These are phyloP conservation scores for Aethionema arabicum DNA, from an alignment of 345 rosid genomes.

Conservation along the genomic window DNA sequence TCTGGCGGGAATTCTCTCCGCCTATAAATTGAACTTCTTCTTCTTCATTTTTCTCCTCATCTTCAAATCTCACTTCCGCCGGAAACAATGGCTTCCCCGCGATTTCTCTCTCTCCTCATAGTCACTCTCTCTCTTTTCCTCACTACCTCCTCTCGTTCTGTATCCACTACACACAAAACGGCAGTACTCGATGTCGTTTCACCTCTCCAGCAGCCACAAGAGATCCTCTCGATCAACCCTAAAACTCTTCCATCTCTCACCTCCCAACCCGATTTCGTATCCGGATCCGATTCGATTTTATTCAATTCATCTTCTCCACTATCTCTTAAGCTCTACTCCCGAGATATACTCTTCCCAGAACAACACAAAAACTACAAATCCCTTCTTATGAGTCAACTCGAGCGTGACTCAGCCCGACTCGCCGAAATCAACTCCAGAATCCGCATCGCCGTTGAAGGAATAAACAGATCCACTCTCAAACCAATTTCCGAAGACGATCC, in stretches of 20 bases:
- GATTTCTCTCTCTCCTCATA: constrained; percentile 20
- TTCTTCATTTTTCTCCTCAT: not conserved
- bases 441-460: constrained; percentile 45
- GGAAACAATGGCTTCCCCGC: constrained; percentile 25
- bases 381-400: constrained; percentile 58
- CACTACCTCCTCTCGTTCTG: constrained; percentile 41
- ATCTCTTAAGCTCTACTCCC: constrained; percentile 57
- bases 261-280: constrained; percentile 13
- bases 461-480: constrained; percentile 52
- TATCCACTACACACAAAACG: constrained; percentile 33
- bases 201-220: constrained; percentile 50
- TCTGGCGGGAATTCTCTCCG: constrained; percentile 34
- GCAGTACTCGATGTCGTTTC: constrained; percentile 48
- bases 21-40: constrained; percentile 28
- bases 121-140: constrained; percentile 22
- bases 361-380: constrained; percentile 56
- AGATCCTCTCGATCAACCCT: constrained; percentile 48
- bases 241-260: constrained; percentile 28
- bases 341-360: constrained; percentile 49
- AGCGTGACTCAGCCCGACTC: constrained; percentile 77
- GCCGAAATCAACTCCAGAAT: constrained; percentile 44
- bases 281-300: constrained; percentile 28
- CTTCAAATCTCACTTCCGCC: constrained; percentile 29
- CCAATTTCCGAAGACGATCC: constrained; percentile 42
- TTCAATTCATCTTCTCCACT: constrained; percentile 42